These are phyloP conservation scores for Venturiaceae sp. DNA, from an alignment of 2,329 filamentous ascomycete genomes.

Conservation along the genomic window DNA sequence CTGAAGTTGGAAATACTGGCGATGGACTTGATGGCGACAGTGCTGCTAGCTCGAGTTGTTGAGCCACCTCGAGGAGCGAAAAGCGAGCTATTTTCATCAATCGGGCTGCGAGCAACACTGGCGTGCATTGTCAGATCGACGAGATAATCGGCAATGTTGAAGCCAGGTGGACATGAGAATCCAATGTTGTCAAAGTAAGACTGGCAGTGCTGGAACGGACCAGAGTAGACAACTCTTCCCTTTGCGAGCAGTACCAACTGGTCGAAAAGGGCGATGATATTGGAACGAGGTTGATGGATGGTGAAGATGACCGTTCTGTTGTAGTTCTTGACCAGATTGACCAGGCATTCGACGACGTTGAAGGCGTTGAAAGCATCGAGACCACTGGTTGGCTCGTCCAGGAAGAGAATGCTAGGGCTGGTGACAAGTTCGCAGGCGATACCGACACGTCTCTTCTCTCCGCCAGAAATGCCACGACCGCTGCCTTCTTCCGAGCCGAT, in stretches of 20 bases:
- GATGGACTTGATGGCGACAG: constrained; percentile 81
- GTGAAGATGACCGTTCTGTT: constrained; percentile 97
- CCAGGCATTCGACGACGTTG: constrained; percentile 93
- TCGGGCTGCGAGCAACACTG: constrained; percentile 44
- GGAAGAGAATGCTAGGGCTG: constrained; percentile 90
- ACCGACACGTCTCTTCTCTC: constrained; percentile 90
- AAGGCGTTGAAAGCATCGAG: constrained; percentile 96
- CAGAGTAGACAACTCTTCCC: constrained; percentile 86
- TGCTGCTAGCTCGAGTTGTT: constrained; percentile 74
- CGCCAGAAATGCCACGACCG: constrained; percentile 90
- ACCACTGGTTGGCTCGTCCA: constrained; percentile 94
- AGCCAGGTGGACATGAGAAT: constrained; percentile 87
- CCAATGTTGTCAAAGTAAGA: constrained; percentile 86
- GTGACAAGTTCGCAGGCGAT: constrained; percentile 98
- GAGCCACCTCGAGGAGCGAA: constrained; percentile 53
- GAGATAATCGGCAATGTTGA: constrained; percentile 97
- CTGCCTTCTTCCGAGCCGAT: constrained; percentile 95
- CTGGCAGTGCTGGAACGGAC: constrained; percentile 80
- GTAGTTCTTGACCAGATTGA: constrained; percentile 90
- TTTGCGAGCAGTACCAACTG: constrained; percentile 83
- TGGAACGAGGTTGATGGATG: constrained; percentile 94
- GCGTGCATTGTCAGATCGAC: constrained; percentile 98
- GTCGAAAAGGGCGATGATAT: constrained; percentile 96
- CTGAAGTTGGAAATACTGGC: constrained; percentile 73
- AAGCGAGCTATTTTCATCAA: constrained; percentile 47